Conservation (phyloP, 2,329 filamentous ascomycete genomes). For the Penicillium sp. region DNA sequence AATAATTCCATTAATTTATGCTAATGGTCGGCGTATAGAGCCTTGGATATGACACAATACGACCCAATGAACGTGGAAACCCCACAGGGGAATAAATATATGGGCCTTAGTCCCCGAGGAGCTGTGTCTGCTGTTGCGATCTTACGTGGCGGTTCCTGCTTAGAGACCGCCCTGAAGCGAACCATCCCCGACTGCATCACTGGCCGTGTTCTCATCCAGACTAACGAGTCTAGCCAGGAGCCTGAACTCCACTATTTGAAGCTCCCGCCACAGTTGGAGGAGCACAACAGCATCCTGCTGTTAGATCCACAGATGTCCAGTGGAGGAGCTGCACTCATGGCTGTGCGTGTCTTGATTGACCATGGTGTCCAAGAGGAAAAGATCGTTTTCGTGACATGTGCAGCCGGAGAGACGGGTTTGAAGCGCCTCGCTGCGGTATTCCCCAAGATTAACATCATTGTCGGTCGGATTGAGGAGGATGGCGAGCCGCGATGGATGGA, state of each 20-base stretch:
- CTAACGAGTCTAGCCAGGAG: slow-evolving; percentile 78
- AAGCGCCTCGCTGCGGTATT: slow-evolving; percentile 87
- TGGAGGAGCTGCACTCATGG: slow-evolving; percentile 85
- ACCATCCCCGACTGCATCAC: slow-evolving; percentile 91
- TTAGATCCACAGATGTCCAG: slow-evolving; percentile 94
- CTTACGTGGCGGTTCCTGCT: slow-evolving; percentile 80
- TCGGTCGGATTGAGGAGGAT: slow-evolving; percentile 77
- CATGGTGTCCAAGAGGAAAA: slow-evolving; percentile 81
- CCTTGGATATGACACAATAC: slow-evolving; percentile 75
- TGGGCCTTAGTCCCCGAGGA: slow-evolving; percentile 68
- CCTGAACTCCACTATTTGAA: slow-evolving; percentile 90
- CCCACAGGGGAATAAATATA: slow-evolving; percentile 67
- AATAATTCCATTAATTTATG: not conserved
- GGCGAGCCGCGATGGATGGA: slow-evolving; percentile 88
- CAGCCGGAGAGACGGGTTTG: slow-evolving; percentile 79
- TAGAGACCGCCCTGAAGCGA: slow-evolving; percentile 83
- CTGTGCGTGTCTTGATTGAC: slow-evolving; percentile 91
- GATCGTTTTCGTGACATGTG: slow-evolving; percentile 92
- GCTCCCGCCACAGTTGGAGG: slow-evolving; percentile 69
- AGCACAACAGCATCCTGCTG: slow-evolving; percentile 78
- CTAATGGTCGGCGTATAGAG: slow-evolving; percentile 48
- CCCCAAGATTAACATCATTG: slow-evolving; percentile 80
- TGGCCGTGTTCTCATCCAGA: slow-evolving; percentile 87
- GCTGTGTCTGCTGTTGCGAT: slow-evolving; percentile 84
- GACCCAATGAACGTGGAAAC: slow-evolving; percentile 65